phyloP scores from a whole-genome alignment of 2,329 filamentous ascomycete species.

The Aspergillus pseudonomiae region DNA sequence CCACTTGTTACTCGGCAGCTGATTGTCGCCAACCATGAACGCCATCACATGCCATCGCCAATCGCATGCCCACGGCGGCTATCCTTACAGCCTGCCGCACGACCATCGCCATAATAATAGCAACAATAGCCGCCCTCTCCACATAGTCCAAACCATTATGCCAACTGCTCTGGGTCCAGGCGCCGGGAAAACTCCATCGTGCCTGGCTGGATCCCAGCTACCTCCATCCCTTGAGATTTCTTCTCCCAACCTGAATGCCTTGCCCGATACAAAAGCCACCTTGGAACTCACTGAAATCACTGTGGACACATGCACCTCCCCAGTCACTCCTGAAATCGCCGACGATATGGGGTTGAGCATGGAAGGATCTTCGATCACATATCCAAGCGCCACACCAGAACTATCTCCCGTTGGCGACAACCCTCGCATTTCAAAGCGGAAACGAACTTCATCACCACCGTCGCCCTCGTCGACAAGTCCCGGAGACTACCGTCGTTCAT shows the following conservation, averaged over 20 bases:
- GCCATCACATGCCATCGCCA: slow-evolving; percentile 34
- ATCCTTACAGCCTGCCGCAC: slow-evolving; percentile 10
- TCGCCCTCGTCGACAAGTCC: slow-evolving; percentile 32
- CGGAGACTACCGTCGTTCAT: slow-evolving; percentile 31
- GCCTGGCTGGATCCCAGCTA: slow-evolving; percentile 4
- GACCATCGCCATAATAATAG: slow-evolving; percentile 15
- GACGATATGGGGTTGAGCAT: slow-evolving; percentile 9
- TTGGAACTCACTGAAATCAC: slow-evolving; percentile 23
- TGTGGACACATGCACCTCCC: slow-evolving; percentile 11
- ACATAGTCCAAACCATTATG: slow-evolving; percentile 14
- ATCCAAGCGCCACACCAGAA: background rate
- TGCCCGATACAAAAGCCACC: slow-evolving; percentile 24
- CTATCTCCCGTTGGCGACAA: slow-evolving; percentile 2
- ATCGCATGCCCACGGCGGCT: slow-evolving; percentile 19
- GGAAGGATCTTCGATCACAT: background rate
- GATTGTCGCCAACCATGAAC: slow-evolving; percentile 16
- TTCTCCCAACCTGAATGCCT: slow-evolving; percentile 13
- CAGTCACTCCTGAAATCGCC: slow-evolving; percentile 1
- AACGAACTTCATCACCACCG: slow-evolving; percentile 32
- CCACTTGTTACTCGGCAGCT: slow-evolving; percentile 5
- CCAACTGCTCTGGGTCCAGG: slow-evolving; percentile 15
- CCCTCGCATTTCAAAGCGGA: slow-evolving; percentile 21
- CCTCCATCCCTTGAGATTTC: slow-evolving; percentile 15
- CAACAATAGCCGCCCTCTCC: slow-evolving; percentile 15
- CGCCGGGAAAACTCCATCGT: slow-evolving; percentile 4